Base-by-base conservation (phyloP, 2,329 filamentous ascomycete genomes). In the Macrophomina phaseolina region DNA sequence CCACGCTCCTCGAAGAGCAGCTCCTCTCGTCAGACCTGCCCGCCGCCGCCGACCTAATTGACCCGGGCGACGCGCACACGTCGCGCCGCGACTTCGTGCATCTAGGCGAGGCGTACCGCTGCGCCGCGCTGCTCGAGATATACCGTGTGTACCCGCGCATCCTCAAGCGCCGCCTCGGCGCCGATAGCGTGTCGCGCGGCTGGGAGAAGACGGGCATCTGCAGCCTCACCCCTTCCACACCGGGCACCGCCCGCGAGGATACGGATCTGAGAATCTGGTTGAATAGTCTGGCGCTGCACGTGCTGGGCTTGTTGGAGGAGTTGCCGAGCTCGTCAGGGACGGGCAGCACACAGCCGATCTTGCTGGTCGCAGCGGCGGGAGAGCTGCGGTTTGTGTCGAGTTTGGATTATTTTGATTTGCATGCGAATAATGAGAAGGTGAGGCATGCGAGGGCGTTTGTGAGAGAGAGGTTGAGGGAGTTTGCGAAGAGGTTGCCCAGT, bases 121-220 rank as follows among this genome's bases (percentile, higher is more conserved):
- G 81, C 64, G 79, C 82, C 2, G 85, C 84, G 0, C 78, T 87
- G 4, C 75, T 87, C 53, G 84, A 87, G 69, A 72, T 87, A 23
- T 87, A 87, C 70, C 81, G 82, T 30, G 81, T 83, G 36, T 86
- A 86, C 66, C 85, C 85, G 2, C 81, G 83, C 36, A 75, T 85
- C 42, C 76, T 85, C 0, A 78, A 77, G n/a, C 79, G 78, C 40
- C 80, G 83, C 52, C 70, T 85, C 9, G 75, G 70, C 65, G 52
- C 52, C 34, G 53, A 53, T 42, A 34, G 38, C 23, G 42, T 11
- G n/a, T 42, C 64, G 23, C 32, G 46, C 46, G 64, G 53, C 23
- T 66, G 64, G 64, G 45, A 66, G 53, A 45, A 45, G 28, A 60
- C 55, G 40, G 56, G 56, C 40, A 55, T 63, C 48, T 52, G 56